Evolutionary conservation across 2,329 filamentous ascomycete species (phyloP).

Genomic region (Periconia sp.): DNA sequence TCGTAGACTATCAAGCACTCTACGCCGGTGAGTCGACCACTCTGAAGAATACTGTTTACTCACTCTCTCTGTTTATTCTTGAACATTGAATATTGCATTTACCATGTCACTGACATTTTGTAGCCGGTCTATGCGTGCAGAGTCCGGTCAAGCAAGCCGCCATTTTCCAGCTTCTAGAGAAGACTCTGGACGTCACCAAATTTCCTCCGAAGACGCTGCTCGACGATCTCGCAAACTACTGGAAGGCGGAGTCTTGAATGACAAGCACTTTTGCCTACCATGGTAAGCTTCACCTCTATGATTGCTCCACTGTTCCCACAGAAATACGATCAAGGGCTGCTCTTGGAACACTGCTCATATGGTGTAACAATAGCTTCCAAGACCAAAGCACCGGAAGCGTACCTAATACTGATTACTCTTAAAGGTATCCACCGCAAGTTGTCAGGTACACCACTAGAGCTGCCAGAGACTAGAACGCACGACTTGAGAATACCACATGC

Average conservation of each 20-base stretch:
- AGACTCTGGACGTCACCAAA: slow-evolving; percentile 33
- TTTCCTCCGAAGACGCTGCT: slow-evolving; percentile 38
- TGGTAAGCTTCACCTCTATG: not conserved
- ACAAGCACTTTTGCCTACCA: not conserved
- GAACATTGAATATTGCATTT: too few relatives aligned
- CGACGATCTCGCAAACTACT: slow-evolving; percentile 34
- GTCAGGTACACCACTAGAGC: too few relatives aligned
- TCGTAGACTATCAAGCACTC: slow-evolving; percentile 34
- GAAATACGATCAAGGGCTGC: too few relatives aligned
- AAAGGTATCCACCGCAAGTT: too few relatives aligned
- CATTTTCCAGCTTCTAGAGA: slow-evolving; percentile 33
- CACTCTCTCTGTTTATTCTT: not conserved
- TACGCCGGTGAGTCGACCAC: slow-evolving; percentile 40
- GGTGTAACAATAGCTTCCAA: too few relatives aligned
- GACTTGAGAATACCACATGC: too few relatives aligned
- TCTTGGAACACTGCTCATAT: too few relatives aligned
- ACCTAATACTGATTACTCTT: too few relatives aligned
- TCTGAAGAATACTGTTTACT: not conserved
- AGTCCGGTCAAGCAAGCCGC: slow-evolving; percentile 31
- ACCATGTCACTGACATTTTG: slow-evolving; percentile 4
- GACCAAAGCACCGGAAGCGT: too few relatives aligned
- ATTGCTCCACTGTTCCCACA: too few relatives aligned
- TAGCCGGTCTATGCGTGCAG: slow-evolving; percentile 42
- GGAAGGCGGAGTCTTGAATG: slow-evolving; percentile 28
- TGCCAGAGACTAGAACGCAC: too few relatives aligned